A percentile compares a stretch with the other conserved stretches of the same genome.
These are phyloP conservation scores for Perkinsus olseni DNA, from an alignment of 169 alveolate species.

Conservation along the genomic window DNA sequence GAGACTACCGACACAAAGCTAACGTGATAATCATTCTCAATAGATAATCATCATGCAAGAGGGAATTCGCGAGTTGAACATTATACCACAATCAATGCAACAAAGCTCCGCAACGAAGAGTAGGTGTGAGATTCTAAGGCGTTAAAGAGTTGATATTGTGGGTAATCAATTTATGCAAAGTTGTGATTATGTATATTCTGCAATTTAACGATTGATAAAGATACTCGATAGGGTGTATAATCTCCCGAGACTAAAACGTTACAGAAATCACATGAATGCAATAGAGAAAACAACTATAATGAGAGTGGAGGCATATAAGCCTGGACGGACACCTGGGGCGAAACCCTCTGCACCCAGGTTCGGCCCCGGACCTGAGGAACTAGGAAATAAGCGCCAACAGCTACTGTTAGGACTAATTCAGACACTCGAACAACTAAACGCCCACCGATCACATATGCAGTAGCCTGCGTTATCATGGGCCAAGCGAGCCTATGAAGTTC, in stretches of 20 bases:
- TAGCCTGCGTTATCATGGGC: too few species aligned
- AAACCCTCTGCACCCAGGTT: neutral
- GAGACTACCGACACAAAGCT: neutral
- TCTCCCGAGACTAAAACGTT: too few species aligned
- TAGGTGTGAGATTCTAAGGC: too few species aligned
- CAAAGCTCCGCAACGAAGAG: too few species aligned
- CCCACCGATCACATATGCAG: neutral
- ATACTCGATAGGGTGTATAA: too few species aligned
- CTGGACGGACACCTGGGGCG: neutral
- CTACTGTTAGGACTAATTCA: neutral
- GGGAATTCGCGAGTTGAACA: too few species aligned
- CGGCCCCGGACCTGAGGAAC: neutral
- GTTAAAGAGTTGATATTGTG: neutral
- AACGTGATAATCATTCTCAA: too few species aligned
- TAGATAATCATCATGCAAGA: too few species aligned
- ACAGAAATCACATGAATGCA: too few species aligned
- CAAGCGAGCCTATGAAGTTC: neutral
- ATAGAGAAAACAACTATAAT: neutral
- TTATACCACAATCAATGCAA: too few species aligned
- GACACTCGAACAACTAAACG: neutral
- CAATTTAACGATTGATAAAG: neutral
- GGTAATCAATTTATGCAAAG: neutral
- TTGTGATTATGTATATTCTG: neutral
- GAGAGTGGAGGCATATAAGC: neutral
- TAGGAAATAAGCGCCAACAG: too few species aligned